These are phyloP conservation scores for Eucommia ulmoides DNA, from an alignment of 257 asterid genomes.

Conservation along the genomic window DNA sequence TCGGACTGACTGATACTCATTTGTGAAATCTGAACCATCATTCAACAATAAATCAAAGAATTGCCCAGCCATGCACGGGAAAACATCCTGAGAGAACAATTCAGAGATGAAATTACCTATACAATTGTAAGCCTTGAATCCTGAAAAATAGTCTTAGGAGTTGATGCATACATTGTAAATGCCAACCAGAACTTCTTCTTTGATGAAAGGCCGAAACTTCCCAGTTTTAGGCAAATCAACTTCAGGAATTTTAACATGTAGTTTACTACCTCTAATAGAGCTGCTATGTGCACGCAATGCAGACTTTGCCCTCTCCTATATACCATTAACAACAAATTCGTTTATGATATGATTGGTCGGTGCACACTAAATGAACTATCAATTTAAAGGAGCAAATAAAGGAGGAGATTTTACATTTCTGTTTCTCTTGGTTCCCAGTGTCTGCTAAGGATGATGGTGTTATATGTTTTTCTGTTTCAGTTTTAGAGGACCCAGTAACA, in stretches of 20 bases:
- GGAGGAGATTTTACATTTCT: neutral
- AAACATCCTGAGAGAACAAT: slow-evolving; percentile 44
- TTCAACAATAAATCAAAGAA: slow-evolving; percentile 57
- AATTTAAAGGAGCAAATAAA: neutral
- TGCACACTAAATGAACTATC: neutral
- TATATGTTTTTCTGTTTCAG: too few relatives aligned
- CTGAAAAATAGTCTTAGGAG: neutral
- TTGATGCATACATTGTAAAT: slow-evolving; percentile 43
- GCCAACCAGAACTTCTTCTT: slow-evolving; percentile 64
- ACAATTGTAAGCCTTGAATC: too few relatives aligned
- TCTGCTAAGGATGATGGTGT: neutral
- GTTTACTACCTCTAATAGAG: slow-evolving; percentile 32
- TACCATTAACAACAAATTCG: slow-evolving; percentile 9
- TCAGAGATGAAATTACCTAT: too few relatives aligned
- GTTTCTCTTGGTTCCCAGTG: neutral
- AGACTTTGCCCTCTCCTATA: slow-evolving; percentile 69
- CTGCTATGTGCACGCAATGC: slow-evolving; percentile 67
- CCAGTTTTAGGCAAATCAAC: slow-evolving; percentile 29
- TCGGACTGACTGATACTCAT: slow-evolving; percentile 54
- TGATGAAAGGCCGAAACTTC: slow-evolving; percentile 61
- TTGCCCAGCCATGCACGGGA: slow-evolving; percentile 82
- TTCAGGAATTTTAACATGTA: slow-evolving; percentile 29
- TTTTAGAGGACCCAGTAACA: too few relatives aligned
- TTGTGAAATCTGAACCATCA: slow-evolving; percentile 71
- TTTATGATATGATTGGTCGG: too few relatives aligned